A percentile compares a stretch with the other conserved stretches of the same genome.
phyloP scores from a whole-genome alignment of 129 eudicot species.

The Pseudognaphalium luteoalbum region DNA sequence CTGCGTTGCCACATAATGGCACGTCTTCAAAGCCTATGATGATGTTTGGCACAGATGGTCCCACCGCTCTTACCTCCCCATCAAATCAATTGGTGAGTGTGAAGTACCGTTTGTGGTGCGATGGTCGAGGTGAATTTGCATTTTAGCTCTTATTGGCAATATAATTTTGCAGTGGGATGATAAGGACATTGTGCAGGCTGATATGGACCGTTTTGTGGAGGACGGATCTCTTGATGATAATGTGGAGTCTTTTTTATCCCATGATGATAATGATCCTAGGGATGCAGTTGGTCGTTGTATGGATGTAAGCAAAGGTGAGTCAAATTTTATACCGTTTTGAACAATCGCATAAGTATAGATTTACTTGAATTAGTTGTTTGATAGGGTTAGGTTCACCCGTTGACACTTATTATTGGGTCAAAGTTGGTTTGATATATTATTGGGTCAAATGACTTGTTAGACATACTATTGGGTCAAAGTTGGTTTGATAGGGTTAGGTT shows the following conservation, averaged over 20 bases:
- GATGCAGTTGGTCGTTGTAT: conserved; percentile 80
- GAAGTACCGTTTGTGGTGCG: conserved; percentile 25
- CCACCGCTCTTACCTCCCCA: conserved; percentile 79
- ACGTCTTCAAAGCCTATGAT: conserved; percentile 72
- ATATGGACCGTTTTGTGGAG: conserved; percentile 95
- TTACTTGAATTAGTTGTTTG: too few species aligned
- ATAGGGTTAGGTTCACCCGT: too few species aligned
- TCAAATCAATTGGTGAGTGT: conserved; percentile 85
- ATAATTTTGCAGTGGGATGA: conserved; percentile 75
- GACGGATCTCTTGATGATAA: conserved; percentile 96
- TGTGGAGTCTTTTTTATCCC: conserved; percentile 96
- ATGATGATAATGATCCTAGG: conserved; percentile 82
- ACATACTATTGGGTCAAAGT: too few species aligned
- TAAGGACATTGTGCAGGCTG: conserved; percentile 79
- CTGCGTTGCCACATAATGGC: conserved; percentile 38
- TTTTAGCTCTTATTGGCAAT: conserved; percentile 34
- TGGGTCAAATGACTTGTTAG: too few species aligned
- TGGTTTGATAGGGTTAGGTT: background rate
- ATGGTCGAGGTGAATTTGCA: conserved; percentile 15
- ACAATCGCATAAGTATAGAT: background rate
- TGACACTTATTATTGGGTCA: too few species aligned
- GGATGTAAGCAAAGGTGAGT: conserved; percentile 89
- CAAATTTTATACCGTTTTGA: background rate
- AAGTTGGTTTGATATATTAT: too few species aligned
- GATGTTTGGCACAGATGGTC: conserved; percentile 82